Base-by-base conservation (phyloP, 345 rosid species). In the Firmiana major region DNA sequence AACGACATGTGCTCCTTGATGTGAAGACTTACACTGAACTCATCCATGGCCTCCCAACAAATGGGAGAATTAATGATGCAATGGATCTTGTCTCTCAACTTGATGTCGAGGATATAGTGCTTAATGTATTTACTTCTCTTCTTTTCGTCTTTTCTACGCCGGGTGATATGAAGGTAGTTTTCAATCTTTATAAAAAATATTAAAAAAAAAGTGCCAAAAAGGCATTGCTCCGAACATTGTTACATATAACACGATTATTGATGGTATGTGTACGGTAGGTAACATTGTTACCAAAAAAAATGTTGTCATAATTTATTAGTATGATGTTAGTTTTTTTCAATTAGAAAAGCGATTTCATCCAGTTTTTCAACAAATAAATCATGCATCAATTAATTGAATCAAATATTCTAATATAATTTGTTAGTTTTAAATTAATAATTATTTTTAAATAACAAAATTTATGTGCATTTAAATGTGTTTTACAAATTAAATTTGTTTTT, bases 51-150 rank as follows among this genome's bases (percentile, higher is more conserved):
- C 91, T 93, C 48, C 85, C 84, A 11, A 84, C 76, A 81, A 82
- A 81, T 58, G 90, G 92, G 64, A 92, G 83, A 82, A 78, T 89
- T 54, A 65, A 83, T 55, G 91, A 90, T 68, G 97, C 97, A 13
- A 76, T 83, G 87, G 78, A 76, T 74, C 79, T 90, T 77, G 87
- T 90, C 63, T 86, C 83, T 62, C 89, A 90, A 77, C 89, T 93
- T 75, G 79, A 75, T 66, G 88, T 55, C 17, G 85, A 85, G 75
- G 93, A 88, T 77, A 49, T 89, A 45, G 62, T 77, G 67, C 91
- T 93, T 81, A 93, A 91, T 84, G 86, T 86, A 59, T 82, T 83
- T 63, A 91, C 82, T 63, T 86, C 95, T 66, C 88, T 91, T 80
- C 87, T 92, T 73, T 87, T 88, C 22, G 89, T 89, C 71, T 89